Evolutionary conservation across 331 rosid genomes (phyloP), one percentile per base, ranked within the genome.

Genomic region (Quercus tomentella): DNA sequence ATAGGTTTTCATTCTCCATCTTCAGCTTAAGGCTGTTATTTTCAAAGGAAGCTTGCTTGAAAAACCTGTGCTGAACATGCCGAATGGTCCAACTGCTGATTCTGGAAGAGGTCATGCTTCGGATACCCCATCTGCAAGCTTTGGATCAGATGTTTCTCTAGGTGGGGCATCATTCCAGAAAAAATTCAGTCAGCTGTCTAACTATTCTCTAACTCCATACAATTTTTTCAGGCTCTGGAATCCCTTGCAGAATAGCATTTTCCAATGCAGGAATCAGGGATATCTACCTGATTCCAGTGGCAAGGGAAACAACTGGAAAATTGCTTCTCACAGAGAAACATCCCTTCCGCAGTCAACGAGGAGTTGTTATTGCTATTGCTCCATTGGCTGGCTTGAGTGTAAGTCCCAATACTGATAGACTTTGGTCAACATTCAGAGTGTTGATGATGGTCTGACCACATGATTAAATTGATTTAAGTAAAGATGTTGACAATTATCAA

Each of bases 91-190:
- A 56, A 68, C 80, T 79, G 71, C 70, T 56, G 92, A 76, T 74
- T 85, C 87, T 33, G 88, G 86, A 72, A 81, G 56, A 82, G 73
- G 73, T 60, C 81, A 70, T 77, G 71, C 90, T 77, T 87, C 89
- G 23, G 83, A 88, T 77, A 75, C 78, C 81, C 84, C 91, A 66
- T 88, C 90, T 88, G 93, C 94, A 57, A 84, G 91, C 84, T 93
- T 88, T 65, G 97, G 98, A 41, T 89, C 95, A n/a, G 93, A 91
- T 86, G 93, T 93, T 86, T 89, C 91, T 74, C 77, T 93, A 91
- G 95, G 98, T 91, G 56, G 63, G 60, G 56, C 74, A 30, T 81
- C 78, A 5, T 76, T 77, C 65, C 30, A 30, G 55, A 51, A 63
- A 49, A 49, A 83, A 77, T 41, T 28, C 72, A 80, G 20, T 69